A percentile compares a stretch with the other conserved stretches of the same genome.
Evolutionary conservation across 2,329 filamentous ascomycete species (phyloP).

Genomic region (Fusarium sp.): DNA sequence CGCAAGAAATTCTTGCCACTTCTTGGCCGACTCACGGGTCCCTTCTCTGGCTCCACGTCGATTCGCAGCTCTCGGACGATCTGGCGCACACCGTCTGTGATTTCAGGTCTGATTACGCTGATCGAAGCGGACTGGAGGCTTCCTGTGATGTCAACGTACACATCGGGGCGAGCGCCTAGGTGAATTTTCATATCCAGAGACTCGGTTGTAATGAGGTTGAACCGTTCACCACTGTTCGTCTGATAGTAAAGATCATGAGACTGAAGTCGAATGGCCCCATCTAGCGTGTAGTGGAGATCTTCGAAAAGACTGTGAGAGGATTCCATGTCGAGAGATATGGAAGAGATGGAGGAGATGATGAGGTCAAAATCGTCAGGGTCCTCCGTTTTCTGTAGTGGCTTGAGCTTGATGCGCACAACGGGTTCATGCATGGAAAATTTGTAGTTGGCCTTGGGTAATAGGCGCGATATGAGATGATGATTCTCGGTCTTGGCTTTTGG

Average conservation of each 20-base stretch:
- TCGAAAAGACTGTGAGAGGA: slow-evolving; percentile 92
- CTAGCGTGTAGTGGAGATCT: slow-evolving; percentile 87
- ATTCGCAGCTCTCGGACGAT: slow-evolving; percentile 87
- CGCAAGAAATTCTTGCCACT: slow-evolving; percentile 78
- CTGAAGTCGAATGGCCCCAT: slow-evolving; percentile 83
- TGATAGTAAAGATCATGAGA: slow-evolving; percentile 96
- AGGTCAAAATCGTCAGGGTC: slow-evolving; percentile 89
- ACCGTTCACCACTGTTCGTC: slow-evolving; percentile 82
- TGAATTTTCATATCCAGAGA: slow-evolving; percentile 88
- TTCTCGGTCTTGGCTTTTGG: slow-evolving; percentile 55
- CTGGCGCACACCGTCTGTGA: slow-evolving; percentile 90
- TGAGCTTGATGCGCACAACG: slow-evolving; percentile 88
- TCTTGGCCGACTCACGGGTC: slow-evolving; percentile 59
- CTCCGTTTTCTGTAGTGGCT: slow-evolving; percentile 74
- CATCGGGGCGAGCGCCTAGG: slow-evolving; percentile 85
- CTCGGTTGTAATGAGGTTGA: slow-evolving; percentile 89
- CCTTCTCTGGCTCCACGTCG: slow-evolving; percentile 73
- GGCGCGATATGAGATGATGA: slow-evolving; percentile 83
- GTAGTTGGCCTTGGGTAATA: slow-evolving; percentile 92
- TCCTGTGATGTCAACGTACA: slow-evolving; percentile 83
- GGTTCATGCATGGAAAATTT: slow-evolving; percentile 98
- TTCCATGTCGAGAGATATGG: slow-evolving; percentile 91
- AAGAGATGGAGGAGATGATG: slow-evolving; percentile 94
- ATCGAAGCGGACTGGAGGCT: slow-evolving; percentile 88
- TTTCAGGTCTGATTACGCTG: slow-evolving; percentile 91